Conservation (phyloP, 148 eudicot species). For the Bassia scoparia region DNA sequence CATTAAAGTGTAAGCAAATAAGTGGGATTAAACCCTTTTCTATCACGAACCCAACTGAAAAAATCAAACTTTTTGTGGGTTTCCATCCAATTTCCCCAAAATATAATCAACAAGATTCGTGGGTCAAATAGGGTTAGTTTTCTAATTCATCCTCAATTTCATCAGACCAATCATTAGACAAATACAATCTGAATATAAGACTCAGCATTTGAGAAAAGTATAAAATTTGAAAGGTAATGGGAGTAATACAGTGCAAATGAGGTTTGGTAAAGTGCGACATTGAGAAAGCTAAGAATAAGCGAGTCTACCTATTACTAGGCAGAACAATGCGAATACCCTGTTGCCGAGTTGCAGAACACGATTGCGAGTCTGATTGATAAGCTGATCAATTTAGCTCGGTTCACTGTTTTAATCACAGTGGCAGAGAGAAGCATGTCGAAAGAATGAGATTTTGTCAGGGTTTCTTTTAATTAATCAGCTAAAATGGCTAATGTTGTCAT, state of each 20-base stretch:
- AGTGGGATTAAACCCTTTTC: conserved; percentile 53
- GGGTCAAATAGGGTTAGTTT: conserved; percentile 40
- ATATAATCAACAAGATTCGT: conserved; percentile 64
- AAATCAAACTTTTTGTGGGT: conserved; percentile 58
- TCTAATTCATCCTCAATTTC: conserved; percentile 41
- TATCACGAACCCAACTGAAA: conserved; percentile 63
- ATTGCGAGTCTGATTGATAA: conserved; percentile 40
- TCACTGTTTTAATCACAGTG: too few species aligned
- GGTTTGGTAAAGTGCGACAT: neutral
- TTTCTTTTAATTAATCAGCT: too few species aligned
- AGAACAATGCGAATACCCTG: conserved; percentile 19
- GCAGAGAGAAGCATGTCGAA: too few species aligned
- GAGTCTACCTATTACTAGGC: conserved; percentile 52
- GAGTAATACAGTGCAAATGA: conserved; percentile 12
- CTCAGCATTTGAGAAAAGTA: conserved; percentile 59
- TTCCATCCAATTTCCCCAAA: conserved; percentile 58
- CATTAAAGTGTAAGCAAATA: conserved; percentile 43
- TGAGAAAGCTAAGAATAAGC: conserved; percentile 39
- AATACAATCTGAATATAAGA: conserved; percentile 37
- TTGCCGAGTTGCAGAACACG: conserved; percentile 45
- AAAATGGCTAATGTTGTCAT: too few species aligned
- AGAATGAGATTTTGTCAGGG: too few species aligned
- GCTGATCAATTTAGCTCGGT: conserved; percentile 42
- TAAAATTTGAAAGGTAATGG: conserved; percentile 22
- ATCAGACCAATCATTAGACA: conserved; percentile 62